Evolutionary conservation across 2,329 filamentous ascomycete species (phyloP), one percentile per base, ranked within the genome.

Genomic region (Cytospora piceae): DNA sequence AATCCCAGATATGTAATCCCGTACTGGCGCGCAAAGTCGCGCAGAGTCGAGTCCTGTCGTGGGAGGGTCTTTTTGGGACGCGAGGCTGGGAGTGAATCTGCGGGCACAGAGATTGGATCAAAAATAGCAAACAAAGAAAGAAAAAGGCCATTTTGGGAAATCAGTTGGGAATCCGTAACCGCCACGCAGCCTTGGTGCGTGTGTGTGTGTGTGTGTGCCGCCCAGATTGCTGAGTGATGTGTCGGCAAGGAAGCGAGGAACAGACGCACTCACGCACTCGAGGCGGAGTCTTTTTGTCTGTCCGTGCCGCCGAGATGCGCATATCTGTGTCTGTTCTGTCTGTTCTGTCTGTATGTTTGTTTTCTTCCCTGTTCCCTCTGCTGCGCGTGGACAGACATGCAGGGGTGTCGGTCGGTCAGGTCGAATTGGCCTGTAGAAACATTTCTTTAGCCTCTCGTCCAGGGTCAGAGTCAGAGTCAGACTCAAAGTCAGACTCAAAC

Each of bases 361-460:
- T 14, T 7, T 24, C 12, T 49, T 34, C 32, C 32, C 12, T n/a
- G 7, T 22, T n/a, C 22, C 42, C 3, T 49, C 8, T 17, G 9
- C 42, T 49, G 42, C 42, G 42, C 8, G n/a, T 49, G 42, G 17
- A 20, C 49, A 24, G 59, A 31, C 61, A 61, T 42, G 29, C 46
- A 64, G 42, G 54, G 42, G n/a, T 14, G 17, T 20, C 20, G 51
- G 31, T 39, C 57, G 52, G 53, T n/a, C n/a, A n/a, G n/a, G n/a
- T n/a, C n/a, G n/a, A n/a, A 56, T 57, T 39, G 61, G 51, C 61
- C 65, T 64, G 46, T n/a, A 60, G 65, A 67, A 67, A 67, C 65
- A 67, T 46, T 67, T 61, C n/a, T 67, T 67, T 67, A 51, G 55
- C 20, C n/a, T 20, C 22, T 24, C 32, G 58, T 27, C 58, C 53